These are phyloP conservation scores for Colletotrichum lindemuthianum DNA, from an alignment of 2,329 filamentous ascomycete species.

Conservation along the genomic window DNA sequence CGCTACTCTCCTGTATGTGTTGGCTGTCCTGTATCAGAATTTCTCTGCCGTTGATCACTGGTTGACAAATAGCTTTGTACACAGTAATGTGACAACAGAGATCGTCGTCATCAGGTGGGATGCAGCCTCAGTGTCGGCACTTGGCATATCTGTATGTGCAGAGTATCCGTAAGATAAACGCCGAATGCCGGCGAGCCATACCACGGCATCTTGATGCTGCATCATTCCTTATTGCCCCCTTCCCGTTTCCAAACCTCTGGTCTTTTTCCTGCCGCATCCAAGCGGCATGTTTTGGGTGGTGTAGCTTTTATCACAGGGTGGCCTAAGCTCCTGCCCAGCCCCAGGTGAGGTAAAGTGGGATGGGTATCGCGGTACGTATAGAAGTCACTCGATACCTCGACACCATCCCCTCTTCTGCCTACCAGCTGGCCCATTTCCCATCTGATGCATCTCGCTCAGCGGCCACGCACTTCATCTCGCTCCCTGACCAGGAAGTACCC, in stretches of 20 bases:
- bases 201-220: not conserved
- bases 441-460: slow-evolving; percentile 3
- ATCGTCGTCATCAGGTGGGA: slow-evolving; percentile 17
- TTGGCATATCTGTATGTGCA: not conserved
- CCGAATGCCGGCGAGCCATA: slow-evolving; percentile 32
- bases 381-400: not conserved
- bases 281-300: slow-evolving; percentile 33
- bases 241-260: not conserved
- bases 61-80: not conserved
- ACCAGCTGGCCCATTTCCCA: not conserved
- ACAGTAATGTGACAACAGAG: not conserved
- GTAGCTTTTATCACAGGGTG: slow-evolving; percentile 23
- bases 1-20: slow-evolving; percentile 4
- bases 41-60: too few relatives aligned
- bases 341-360: slow-evolving; percentile 2
- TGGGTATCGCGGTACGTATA: slow-evolving; percentile 9
- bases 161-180: not conserved
- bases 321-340: slow-evolving; percentile 29
- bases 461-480: slow-evolving; percentile 8
- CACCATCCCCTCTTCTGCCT: slow-evolving; percentile 19
- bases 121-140: not conserved
- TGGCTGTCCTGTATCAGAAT: too few relatives aligned
- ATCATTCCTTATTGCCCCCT: not conserved
- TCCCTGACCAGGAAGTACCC: slow-evolving; percentile 13
- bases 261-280: slow-evolving; percentile 21